Evolutionary conservation across 2,329 filamentous ascomycete species (phyloP).

Genomic region (Dendryphion nanum): DNA sequence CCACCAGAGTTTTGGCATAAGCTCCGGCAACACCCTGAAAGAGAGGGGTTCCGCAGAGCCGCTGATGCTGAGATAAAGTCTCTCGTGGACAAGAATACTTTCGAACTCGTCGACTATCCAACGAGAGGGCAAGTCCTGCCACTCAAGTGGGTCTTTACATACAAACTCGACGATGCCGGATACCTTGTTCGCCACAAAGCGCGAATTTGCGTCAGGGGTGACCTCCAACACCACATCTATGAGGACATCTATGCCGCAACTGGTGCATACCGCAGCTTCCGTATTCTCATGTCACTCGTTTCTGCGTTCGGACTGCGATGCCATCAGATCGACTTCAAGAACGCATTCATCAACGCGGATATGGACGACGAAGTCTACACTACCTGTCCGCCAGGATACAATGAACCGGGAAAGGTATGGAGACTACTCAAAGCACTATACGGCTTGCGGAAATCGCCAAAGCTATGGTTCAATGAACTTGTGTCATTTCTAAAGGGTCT

Average conservation of each 20-base stretch:
- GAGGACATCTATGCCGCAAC: background rate
- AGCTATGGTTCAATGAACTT: constrained; percentile 7
- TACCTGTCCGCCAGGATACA: background rate
- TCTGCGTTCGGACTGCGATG: background rate
- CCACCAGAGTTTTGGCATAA: too few relatives aligned
- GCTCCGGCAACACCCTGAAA: too few relatives aligned
- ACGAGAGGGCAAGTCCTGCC: too few relatives aligned
- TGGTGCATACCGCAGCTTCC: background rate
- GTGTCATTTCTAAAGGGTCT: constrained; percentile 1
- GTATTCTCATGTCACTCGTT: background rate
- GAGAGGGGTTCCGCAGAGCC: too few relatives aligned
- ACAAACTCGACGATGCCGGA: background rate
- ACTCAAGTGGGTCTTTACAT: background rate
- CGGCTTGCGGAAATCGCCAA: constrained; percentile 8
- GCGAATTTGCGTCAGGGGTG: background rate
- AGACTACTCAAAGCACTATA: constrained; percentile 7
- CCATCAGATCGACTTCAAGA: background rate
- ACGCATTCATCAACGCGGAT: background rate
- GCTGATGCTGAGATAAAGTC: too few relatives aligned
- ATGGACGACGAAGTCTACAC: background rate
- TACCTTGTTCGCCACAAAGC: background rate
- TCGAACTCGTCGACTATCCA: too few relatives aligned
- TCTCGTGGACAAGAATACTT: too few relatives aligned
- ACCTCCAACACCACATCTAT: background rate
- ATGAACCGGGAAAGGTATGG: background rate